Conservation (phyloP, 2,329 filamentous ascomycete genomes). For the Hymenoscyphus repandus region DNA sequence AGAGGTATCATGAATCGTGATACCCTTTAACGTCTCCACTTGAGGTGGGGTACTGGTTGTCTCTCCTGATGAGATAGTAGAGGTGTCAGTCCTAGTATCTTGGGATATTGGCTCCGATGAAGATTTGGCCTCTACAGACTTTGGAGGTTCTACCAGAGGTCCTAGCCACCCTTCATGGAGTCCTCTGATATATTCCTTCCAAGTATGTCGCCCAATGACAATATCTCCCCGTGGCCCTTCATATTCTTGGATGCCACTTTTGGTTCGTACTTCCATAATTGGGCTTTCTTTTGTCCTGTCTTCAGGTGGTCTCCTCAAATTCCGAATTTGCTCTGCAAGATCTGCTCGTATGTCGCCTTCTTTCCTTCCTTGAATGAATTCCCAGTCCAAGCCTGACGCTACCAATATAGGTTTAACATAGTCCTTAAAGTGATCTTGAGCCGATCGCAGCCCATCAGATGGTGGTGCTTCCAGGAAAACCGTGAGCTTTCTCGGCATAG, state of each 20-base stretch:
- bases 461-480: slow-evolving; percentile 83
- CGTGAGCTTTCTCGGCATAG: slow-evolving; percentile 77
- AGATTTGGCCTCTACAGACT: slow-evolving; percentile 28
- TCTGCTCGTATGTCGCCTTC: slow-evolving; percentile 90
- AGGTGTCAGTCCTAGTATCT: slow-evolving; percentile 20
- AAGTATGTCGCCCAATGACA: slow-evolving; percentile 83
- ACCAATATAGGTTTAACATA: slow-evolving; percentile 93
- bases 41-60: slow-evolving; percentile 5
- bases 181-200: slow-evolving; percentile 95
- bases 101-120: slow-evolving; percentile 10
- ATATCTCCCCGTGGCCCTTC: slow-evolving; percentile 76
- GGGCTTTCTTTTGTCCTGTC: slow-evolving; percentile 42
- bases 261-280: slow-evolving; percentile 58
- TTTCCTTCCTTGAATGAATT: slow-evolving; percentile 85
- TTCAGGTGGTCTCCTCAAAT: slow-evolving; percentile 47
- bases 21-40: slow-evolving; percentile 7
- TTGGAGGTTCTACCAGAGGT: slow-evolving; percentile 61
- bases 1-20: slow-evolving; percentile 22
- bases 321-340: slow-evolving; percentile 79
- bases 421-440: slow-evolving; percentile 93
- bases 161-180: slow-evolving; percentile 96
- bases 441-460: slow-evolving; percentile 73
- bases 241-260: slow-evolving; percentile 64
- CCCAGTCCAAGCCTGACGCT: slow-evolving; percentile 88
- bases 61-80: slow-evolving; percentile 22